Base-by-base conservation (phyloP, 495 filamentous ascomycete genomes). In the Penicillium argentinense region DNA sequence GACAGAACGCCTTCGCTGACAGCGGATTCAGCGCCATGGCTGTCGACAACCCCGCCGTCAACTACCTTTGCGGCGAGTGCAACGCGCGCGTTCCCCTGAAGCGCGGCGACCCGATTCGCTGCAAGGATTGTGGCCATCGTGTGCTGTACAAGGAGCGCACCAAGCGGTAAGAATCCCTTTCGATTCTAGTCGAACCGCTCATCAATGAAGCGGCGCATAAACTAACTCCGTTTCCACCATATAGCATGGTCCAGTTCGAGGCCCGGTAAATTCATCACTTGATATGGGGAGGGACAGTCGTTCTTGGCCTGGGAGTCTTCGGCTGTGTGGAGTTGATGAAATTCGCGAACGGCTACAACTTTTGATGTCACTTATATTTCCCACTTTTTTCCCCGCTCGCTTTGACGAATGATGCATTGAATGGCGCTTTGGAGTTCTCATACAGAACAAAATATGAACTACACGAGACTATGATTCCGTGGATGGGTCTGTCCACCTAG, bases 71-170 rank as follows among this genome's bases (percentile, higher is more conserved):
- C 75, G 93, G 91, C 64, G 90, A 97, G 72, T 98, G 93, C 77
- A 87, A 88, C 45, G 71, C 80, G 42, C 85, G 86, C 47, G 89
- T 96, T 16, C 76, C 82, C 7, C 74, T 97, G 55, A 87, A 88
- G 69, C 80, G 86, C 49, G 88, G 83, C 44, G 91, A 95, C 56
- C 85, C 87, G 43, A 95, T 97, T 55, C 83, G 93, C 19, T 99
- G 93, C 76, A 89, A 91, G 70, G 89, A 92, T 68, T 99, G 93
- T 64, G 95, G 93, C 18, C 90, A 96, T 63, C 86, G 93, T 49
- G 89, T 99, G 40, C 72, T 99, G 49, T 97, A 97, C 69, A 99
- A 99, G 80, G 89, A 96, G 81, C 73, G 93, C 57, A 99, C 93
- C 24, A 97, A 96, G 78, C 79, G 95, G 93, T 97, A 66, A 68